phyloP scores from a whole-genome alignment of 202 grass and related monocot species.

The Cymbopogon flexuosus region DNA sequence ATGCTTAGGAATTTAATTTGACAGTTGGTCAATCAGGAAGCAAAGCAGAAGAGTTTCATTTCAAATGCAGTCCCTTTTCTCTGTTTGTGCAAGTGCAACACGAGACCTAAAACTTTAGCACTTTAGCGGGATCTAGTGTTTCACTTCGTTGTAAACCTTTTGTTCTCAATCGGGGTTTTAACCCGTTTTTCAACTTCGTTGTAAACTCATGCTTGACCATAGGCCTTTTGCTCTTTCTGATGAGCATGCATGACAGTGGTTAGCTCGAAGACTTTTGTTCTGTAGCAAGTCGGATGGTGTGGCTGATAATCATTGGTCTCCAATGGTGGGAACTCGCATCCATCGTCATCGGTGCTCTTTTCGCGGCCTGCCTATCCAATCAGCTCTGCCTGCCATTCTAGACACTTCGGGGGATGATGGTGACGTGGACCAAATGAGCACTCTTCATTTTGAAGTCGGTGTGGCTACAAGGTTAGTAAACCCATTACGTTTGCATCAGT shows the following conservation, averaged over 20 bases:
- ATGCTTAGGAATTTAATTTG: background rate
- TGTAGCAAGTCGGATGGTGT: background rate
- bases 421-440: constrained; percentile 6
- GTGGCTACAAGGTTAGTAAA: background rate
- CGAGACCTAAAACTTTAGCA: background rate
- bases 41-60: background rate
- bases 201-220: no score
- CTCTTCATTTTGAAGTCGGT: constrained; percentile 25
- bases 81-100: background rate
- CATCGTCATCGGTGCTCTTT: constrained; percentile 13
- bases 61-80: background rate
- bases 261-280: background rate
- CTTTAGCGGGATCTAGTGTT: background rate
- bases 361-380: constrained; percentile 2
- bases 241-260: background rate
- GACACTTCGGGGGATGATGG: background rate
- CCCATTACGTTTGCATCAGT: constrained; percentile 34
- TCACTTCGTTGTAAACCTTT: background rate
- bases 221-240: no score
- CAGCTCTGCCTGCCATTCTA: constrained; percentile 12
- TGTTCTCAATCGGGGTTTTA: no score
- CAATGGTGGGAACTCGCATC: background rate
- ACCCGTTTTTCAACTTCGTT: no score
- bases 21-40: background rate
- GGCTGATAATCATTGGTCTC: constrained; percentile 5